Percentiles rank a stretch among this genome's conserved stretches.
These are phyloP conservation scores for Pelargonium fulgidum DNA, from an alignment of 441 rosid species.

Conservation along the genomic window DNA sequence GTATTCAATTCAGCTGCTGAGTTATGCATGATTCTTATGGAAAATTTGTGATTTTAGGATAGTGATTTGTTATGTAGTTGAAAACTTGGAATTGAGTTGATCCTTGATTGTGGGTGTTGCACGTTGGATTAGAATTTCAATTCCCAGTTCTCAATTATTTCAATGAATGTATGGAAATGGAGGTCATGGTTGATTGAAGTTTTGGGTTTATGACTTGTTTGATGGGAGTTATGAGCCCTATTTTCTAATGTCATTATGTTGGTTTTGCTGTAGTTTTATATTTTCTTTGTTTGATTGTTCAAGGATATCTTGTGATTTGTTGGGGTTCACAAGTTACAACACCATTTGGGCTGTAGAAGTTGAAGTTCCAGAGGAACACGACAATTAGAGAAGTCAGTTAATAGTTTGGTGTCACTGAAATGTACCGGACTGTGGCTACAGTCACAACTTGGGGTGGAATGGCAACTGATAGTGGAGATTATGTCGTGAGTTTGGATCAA, in stretches of 20 bases:
- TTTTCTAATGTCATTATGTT: not conserved
- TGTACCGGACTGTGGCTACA: constrained; percentile 70
- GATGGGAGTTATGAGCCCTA: not conserved
- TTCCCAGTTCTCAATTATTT: constrained; percentile 1
- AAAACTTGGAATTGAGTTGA: not conserved
- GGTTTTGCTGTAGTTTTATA: not conserved
- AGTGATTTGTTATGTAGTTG: not conserved
- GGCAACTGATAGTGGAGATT: constrained; percentile 67
- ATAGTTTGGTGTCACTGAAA: constrained; percentile 19
- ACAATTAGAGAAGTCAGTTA: not conserved
- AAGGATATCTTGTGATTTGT: not conserved
- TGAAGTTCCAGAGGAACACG: not conserved
- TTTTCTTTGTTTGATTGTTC: not conserved
- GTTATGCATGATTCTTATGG: not conserved
- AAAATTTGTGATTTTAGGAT: not conserved
- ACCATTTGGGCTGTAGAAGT: not conserved
- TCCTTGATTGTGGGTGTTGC: not conserved
- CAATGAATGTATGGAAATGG: not conserved
- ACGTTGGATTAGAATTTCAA: not conserved
- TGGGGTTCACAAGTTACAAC: not conserved
- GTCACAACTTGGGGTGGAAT: constrained; percentile 59
- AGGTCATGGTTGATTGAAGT: not conserved
- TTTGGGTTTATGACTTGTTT: not conserved
- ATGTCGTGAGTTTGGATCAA: constrained; percentile 83
- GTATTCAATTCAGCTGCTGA: not conserved